Evolutionary conservation across 2,329 filamentous ascomycete genomes (phyloP).

Genomic region (Trematosphaeria pertusa): DNA sequence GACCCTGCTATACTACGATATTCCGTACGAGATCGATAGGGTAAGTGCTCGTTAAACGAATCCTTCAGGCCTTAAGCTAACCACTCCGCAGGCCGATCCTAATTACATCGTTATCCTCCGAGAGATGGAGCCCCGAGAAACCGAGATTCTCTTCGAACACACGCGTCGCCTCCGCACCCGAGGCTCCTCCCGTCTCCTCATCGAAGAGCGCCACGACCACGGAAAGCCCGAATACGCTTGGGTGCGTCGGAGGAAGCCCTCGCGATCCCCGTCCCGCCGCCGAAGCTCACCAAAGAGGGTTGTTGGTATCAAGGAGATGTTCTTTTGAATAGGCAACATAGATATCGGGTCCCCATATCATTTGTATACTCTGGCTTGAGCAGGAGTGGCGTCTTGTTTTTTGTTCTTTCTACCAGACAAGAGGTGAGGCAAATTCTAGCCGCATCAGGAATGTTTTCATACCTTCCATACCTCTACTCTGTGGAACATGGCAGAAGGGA

Average conservation of each 20-base stretch:
- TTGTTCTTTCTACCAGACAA: too few species aligned
- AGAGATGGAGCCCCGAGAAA: constrained; percentile 57
- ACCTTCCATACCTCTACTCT: too few species aligned
- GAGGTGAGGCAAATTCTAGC: too few species aligned
- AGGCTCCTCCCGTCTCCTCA: constrained; percentile 46
- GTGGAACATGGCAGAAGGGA: too few species aligned
- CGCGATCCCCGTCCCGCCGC: constrained; percentile 39
- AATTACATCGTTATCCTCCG: constrained; percentile 59
- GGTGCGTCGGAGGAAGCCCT: constrained; percentile 46
- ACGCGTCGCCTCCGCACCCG: constrained; percentile 52
- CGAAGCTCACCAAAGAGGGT: constrained; percentile 37
- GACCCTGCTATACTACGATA: constrained; percentile 56
- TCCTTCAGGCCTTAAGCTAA: too few species aligned
- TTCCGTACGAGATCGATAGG: constrained; percentile 56
- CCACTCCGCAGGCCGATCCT: constrained; percentile 45
- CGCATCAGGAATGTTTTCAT: too few species aligned
- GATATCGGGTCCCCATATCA: too few species aligned
- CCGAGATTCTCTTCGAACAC: constrained; percentile 59
- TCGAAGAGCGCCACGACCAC: constrained; percentile 49
- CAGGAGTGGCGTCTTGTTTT: too few species aligned
- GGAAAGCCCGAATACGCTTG: constrained; percentile 55
- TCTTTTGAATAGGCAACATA: constrained; percentile 25
- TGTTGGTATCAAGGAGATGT: constrained; percentile 43
- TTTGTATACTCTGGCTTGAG: too few species aligned
- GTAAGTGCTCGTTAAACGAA: too few species aligned